Base-by-base conservation (phyloP, 2,329 filamentous ascomycete species). In the Elsinoe necatrix region DNA sequence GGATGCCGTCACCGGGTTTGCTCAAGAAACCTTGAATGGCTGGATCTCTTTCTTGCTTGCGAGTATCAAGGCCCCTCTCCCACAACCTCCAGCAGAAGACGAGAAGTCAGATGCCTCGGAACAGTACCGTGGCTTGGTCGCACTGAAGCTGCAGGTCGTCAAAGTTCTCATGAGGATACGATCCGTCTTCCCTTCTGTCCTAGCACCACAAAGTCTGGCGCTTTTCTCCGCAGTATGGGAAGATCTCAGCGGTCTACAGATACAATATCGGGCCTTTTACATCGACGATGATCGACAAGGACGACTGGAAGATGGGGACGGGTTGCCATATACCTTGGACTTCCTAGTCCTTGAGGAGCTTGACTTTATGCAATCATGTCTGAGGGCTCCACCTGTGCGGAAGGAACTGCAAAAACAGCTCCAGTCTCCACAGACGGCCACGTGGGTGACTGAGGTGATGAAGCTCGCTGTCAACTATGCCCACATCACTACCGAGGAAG, bases 281-380 rank as follows among this genome's bases (percentile, higher is more conserved):
- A 88, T 97, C 63, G 80, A 87, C 56, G 84, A 88, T 61, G 89
- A 92, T 63, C 82, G 86, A 45, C 91, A 97, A 71, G 89, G 90
- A 56, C 84, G 92, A 35, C 73, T 97, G 31, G 91, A 95, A 69
- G 91, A 96, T 69, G 82, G 87, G 2, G 92, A 98, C 68, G 85
- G 85, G 41, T 78, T 98, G n/a, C 90, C 92, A 0, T 96, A 95
- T 71, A 95, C 91, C 1, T 77, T 98, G 21, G 93, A 98, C 71
- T 93, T 95, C 66, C 79, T 98, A 54, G 84, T 97, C 2, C 76
- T 97, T 6, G 93, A 98, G 70, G 91, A 97, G 70, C 78, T 98
- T 21, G 93, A 98, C 71, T 91, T 97, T 66, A 81, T 98, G 68
- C 93, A 95, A 72, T 85, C 90, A 58, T 91, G 91, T 69, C 80